Conservation (phyloP, 805 yeast species). For the Nakazawaea populi region DNA sequence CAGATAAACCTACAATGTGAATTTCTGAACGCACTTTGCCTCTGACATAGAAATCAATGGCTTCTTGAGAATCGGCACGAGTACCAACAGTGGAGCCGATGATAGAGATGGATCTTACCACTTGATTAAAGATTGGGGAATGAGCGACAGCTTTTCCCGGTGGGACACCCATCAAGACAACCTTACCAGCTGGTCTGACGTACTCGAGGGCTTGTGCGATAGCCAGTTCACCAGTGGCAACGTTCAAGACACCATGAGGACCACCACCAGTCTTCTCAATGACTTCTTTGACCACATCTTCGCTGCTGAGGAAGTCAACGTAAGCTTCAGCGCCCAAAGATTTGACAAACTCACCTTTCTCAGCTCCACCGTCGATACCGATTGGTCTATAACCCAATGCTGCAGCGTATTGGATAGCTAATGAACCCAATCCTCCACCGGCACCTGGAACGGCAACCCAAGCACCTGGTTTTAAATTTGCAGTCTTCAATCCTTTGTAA, state of each 20-base stretch:
- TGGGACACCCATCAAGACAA: background rate
- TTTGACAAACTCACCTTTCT: background rate
- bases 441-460: background rate
- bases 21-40: slow-evolving; percentile 27
- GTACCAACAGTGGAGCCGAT: slow-evolving; percentile 75
- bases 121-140: background rate
- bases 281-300: background rate
- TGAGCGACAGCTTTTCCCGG: background rate
- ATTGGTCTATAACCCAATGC: background rate
- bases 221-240: background rate
- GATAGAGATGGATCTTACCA: slow-evolving; percentile 40
- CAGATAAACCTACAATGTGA: slow-evolving; percentile 70
- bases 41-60: slow-evolving; percentile 8
- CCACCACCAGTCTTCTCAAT: background rate
- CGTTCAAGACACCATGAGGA: background rate
- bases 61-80: slow-evolving; percentile 59
- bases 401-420: background rate
- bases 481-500: background rate
- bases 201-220: background rate
- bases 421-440: background rate
- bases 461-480: background rate
- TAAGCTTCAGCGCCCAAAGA: background rate
- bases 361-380: background rate
- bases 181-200: background rate
- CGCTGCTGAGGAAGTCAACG: background rate